Evolutionary conservation across 1,284 basidiomycete genomes (phyloP).

Genomic region (Termitomyces sp.): DNA sequence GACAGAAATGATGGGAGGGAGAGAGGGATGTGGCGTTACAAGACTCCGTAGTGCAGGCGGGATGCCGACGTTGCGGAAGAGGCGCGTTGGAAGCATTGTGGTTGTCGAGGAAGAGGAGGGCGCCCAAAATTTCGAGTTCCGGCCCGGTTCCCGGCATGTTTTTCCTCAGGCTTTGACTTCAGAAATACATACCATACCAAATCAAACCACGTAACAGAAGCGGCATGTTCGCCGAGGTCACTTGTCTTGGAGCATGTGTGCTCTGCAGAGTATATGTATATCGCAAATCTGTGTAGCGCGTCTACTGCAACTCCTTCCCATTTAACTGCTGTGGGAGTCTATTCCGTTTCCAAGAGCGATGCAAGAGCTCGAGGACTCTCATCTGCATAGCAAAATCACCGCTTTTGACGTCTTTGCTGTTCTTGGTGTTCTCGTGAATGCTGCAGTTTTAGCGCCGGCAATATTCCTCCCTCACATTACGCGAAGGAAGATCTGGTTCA

Average conservation of each 20-base stretch:
- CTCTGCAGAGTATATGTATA: not conserved
- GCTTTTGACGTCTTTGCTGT: not conserved
- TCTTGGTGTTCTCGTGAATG: not conserved
- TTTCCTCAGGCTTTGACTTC: no score
- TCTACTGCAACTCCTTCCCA: no score
- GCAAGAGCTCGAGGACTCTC: not conserved
- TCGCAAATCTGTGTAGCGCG: not conserved
- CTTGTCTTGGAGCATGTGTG: not conserved
- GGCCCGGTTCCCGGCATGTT: not conserved
- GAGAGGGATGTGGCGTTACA: slow-evolving; percentile 29
- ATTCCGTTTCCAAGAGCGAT: not conserved
- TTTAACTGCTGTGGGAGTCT: not conserved
- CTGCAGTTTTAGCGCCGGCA: not conserved
- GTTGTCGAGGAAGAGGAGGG: not conserved
- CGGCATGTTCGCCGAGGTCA: not conserved
- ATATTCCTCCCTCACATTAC: not conserved
- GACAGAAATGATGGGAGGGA: slow-evolving; percentile 31
- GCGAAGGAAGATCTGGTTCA: not conserved
- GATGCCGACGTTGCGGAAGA: slow-evolving; percentile 37
- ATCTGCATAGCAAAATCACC: not conserved
- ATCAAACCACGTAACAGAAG: not conserved
- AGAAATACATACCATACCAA: no score
- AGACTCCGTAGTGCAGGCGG: slow-evolving; percentile 35
- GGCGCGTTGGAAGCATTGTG: slow-evolving; percentile 36
- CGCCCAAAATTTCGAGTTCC: not conserved